These are phyloP conservation scores for Sonneratia alba DNA, from an alignment of 345 rosid genomes.

Conservation along the genomic window DNA sequence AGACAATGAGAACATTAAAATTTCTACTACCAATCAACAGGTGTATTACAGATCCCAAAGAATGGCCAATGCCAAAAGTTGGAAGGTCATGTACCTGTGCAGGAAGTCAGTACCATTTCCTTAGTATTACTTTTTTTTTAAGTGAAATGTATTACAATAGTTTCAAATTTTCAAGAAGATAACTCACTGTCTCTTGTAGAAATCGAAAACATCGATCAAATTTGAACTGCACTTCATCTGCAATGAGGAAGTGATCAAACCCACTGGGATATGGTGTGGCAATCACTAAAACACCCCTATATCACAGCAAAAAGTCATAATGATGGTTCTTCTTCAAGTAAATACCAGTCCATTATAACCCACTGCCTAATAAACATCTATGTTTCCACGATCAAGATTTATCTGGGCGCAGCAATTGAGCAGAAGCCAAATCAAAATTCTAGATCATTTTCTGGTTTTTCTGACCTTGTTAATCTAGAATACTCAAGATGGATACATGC, in stretches of 20 bases:
- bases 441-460: background rate
- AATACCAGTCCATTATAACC: conserved; percentile 3
- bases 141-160: background rate
- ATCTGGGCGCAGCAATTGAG: background rate
- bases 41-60: conserved; percentile 91
- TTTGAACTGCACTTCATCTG: conserved; percentile 96
- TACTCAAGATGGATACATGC: background rate
- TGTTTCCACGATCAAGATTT: background rate
- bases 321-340: conserved; percentile 6
- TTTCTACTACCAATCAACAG: conserved; percentile 66
- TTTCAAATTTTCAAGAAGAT: conserved; percentile 4
- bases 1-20: background rate
- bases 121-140: background rate
- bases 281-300: conserved; percentile 84
- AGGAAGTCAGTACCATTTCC: conserved; percentile 7
- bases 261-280: conserved; percentile 98
- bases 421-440: background rate
- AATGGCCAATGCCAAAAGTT: conserved; percentile 87
- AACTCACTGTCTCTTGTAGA: conserved; percentile 68
- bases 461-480: background rate
- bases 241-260: conserved; percentile 83
- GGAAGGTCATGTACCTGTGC: conserved; percentile 84
- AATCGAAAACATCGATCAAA: conserved; percentile 73
- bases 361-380: background rate
- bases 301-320: conserved; percentile 17